Base-by-base conservation (phyloP, 208 protist species). In the Trypanosoma brucei region DNA sequence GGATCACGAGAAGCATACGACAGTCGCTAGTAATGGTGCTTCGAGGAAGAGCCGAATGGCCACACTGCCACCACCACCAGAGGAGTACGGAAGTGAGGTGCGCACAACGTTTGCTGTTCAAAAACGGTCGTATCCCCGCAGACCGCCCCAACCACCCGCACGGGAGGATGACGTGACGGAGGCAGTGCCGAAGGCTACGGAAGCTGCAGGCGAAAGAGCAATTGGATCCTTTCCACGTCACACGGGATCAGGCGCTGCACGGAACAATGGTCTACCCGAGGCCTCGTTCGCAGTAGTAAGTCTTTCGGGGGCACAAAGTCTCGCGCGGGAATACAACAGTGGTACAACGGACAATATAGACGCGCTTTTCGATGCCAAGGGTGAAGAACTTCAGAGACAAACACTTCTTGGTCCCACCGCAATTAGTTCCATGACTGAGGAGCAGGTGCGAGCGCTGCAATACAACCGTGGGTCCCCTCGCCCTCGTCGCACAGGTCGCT, bases 131-230 rank as follows among this genome's bases (percentile, higher is more conserved):
- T 84, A 83, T 58, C 81, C 78, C 9, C 81, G 77, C 0, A 77
- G 49, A 2, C 76, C 81, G 30, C 64, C 9, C 14, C 45, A 37
- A 37, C 71, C 78, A 11, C 75, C 59, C 2, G 49, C 48, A 22
- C 65, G 68, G 33, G 79, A 81, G 59, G 79, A 85, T 36, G 69
- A 85, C 45, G 60, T 84, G 46, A 52, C 61, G 48, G 75, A 79
- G 22, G 45, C 61, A 13, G 34, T 74, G 30, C 71, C 79, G n/a
- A 68, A 44, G 0, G 38, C 14, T 22, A 30, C 44, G 30, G 34
- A 55, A 60, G 45, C 38, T 22, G 22, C 22, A 22, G 22, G 22
- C 22, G 22, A 8, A 63, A 62, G 8, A 52, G 39, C 31, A 34
- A 4, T 8, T 6, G 22, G 35, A 58, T 3, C 7, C 7, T 44